Evolutionary conservation across 2,329 filamentous ascomycete species (phyloP), one percentile per base, ranked within the genome.

Genomic region (Graphilbum ipis-grandicollis): DNA sequence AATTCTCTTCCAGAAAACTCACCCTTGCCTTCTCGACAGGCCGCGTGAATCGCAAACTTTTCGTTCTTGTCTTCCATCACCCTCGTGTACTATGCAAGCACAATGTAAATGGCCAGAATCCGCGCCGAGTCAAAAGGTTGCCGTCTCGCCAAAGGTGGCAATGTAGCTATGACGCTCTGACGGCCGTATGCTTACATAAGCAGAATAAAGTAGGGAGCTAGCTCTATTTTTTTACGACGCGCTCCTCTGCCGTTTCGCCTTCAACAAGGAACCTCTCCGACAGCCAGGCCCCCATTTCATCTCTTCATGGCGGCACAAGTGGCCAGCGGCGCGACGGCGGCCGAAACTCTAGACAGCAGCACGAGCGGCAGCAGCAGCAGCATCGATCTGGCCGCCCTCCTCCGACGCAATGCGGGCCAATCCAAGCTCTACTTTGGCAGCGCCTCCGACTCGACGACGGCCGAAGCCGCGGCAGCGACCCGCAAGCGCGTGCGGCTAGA

Each of bases 1-100:
- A n/a, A n/a, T n/a, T n/a, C n/a, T n/a, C n/a, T n/a, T n/a, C 23
- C 7, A 25, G 12, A 25, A 25, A 5, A 47, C 66, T 52, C 66
- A 93, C 86, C 68, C 63, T 74, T 79, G 31, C 86, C 85, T 55
- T 93, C 83, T 39, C 86, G 71, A 43, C 79, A 79, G 31, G 88
- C 88, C 46, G 81, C 81, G 52, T 96, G 88, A 31, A 94, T 77
- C 21, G 84, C 79, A 48, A 77, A 94, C 48, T 79, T 83, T 36
- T 42, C 41, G 19, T 21, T 29, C 18, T 41, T 31, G 9, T 39
- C 35, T 1, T 38, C 38, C 44, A 46, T 45, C 26, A n/a, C 5
- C 5, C 26, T 7, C 8, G 6, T 5, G 26, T n/a, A 9, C 5
- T 19, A n/a, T 19, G 10, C 29, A 10, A 19, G 30, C 7, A 26